Evolutionary conservation across 495 filamentous ascomycete genomes (phyloP).

Genomic region (Aspergillus olivimuriae): DNA sequence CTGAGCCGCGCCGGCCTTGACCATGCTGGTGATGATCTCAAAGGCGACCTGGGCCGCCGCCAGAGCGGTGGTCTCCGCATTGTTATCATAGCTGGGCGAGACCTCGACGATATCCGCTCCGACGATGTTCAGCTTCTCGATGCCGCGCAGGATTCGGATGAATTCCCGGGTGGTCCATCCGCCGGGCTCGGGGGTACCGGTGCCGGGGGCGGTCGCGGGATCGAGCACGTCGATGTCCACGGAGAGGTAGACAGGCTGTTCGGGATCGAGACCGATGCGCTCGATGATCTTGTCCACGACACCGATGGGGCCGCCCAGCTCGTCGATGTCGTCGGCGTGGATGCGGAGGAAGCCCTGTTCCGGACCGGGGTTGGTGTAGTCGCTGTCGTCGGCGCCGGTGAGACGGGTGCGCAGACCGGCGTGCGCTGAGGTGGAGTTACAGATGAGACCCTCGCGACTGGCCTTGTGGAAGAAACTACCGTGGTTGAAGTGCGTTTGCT

Average conservation of each 20-base stretch:
- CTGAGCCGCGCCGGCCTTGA: conserved; percentile 54
- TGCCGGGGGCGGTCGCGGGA: conserved; percentile 64
- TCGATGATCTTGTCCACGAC: conserved; percentile 53
- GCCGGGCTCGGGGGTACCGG: conserved; percentile 67
- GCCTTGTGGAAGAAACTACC: conserved; percentile 84
- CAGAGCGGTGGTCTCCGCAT: conserved; percentile 75
- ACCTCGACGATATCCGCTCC: conserved; percentile 83
- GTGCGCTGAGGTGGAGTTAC: conserved; percentile 63
- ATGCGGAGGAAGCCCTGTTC: conserved; percentile 63
- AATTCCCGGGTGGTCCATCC: conserved; percentile 71
- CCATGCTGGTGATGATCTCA: conserved; percentile 76
- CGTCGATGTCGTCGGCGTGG: conserved; percentile 65
- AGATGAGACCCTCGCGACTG: conserved; percentile 64
- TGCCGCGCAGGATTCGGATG: conserved; percentile 60
- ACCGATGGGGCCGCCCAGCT: conserved; percentile 48
- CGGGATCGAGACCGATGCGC: conserved; percentile 55
- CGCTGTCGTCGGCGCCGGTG: conserved; percentile 57
- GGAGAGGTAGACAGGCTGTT: conserved; percentile 63
- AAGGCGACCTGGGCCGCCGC: conserved; percentile 78
- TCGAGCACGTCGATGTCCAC: conserved; percentile 75
- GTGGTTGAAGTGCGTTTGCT: conserved; percentile 72
- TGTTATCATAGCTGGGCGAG: conserved; percentile 77
- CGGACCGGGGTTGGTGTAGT: conserved; percentile 49
- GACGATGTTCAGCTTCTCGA: conserved; percentile 65
- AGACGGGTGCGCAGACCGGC: conserved; percentile 71